Evolutionary conservation across 768 basidiomycete species (phyloP), one percentile per base, ranked within the genome.

Genomic region (Rhizopogon sp.): DNA sequence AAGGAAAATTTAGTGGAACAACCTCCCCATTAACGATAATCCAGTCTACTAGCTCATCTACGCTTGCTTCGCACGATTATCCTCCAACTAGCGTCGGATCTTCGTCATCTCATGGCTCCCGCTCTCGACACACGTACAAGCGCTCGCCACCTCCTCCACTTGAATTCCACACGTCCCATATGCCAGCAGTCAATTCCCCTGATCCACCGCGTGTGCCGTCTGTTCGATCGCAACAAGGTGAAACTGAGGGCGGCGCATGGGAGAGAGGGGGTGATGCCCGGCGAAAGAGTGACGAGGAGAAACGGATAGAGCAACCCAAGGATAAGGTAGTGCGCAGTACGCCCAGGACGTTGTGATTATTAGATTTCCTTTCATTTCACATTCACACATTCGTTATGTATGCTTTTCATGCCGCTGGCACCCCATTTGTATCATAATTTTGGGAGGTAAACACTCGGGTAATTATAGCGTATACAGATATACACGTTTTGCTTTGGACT

Each of bases 11-110:
- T 13, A 45, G 22, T 10, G 14, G 3, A 33, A 58, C 60, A 39
- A 58, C 56, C 8, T 60, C 64, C 7, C 55, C 66, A 13, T 57
- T 60, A 14, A 60, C 60, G 6, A 56, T 58, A 35, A 5, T 16
- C 11, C 42, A 43, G 2, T 64, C 62, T 11, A 42, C 58, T 3
- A 53, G 25, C 31, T 42, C 47, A 8, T 39, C 44, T 1, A 50
- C 28, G 0, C 55, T 50, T 6, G 65, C 60, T 6, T 46, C 55
- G 0, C 67, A 73, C 13, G 62, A 70, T 42, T 88, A 88, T 64
- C 87, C 87, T 31, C 87, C 87, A 13, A 80, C 76, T 59, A 70
- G 76, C 22, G 67, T 73, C 16, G 74, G 70, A 56, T 76, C 78
- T 59, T 62, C 75, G 40, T 55, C 65, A 6, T 55, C 60, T 20